A percentile compares a stretch with the other conserved stretches of the same genome.
These are phyloP conservation scores for Luffa acutangula DNA, from an alignment of 306 rosid genomes.

Conservation along the genomic window DNA sequence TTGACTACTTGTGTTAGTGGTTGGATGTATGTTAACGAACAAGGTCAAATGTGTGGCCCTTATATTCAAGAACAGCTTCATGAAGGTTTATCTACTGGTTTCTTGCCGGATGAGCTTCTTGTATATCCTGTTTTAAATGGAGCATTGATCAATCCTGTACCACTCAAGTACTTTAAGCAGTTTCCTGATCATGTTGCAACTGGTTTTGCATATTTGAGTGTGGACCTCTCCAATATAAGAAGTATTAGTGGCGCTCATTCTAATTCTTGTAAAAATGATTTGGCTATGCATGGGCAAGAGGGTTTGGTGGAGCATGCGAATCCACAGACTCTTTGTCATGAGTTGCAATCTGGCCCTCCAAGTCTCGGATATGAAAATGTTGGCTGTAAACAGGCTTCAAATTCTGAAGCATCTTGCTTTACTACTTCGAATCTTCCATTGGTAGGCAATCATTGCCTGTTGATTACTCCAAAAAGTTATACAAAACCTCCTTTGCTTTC, in stretches of 20 bases:
- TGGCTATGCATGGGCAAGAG: slow-evolving; percentile 19
- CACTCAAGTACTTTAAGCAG: slow-evolving; percentile 82
- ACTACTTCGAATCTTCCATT: slow-evolving; percentile 25
- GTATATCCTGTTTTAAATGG: slow-evolving; percentile 78
- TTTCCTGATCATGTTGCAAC: slow-evolving; percentile 86
- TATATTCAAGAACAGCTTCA: slow-evolving; percentile 73
- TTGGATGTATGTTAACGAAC: slow-evolving; percentile 91
- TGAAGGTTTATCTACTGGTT: slow-evolving; percentile 76
- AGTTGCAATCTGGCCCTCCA: slow-evolving; percentile 23
- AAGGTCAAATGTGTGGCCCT: slow-evolving; percentile 95
- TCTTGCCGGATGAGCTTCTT: slow-evolving; percentile 84
- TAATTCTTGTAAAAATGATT: slow-evolving; percentile 24
- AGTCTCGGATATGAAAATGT: slow-evolving; percentile 14
- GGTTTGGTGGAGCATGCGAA: slow-evolving; percentile 23
- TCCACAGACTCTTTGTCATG: slow-evolving; percentile 21
- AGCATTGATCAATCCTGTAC: slow-evolving; percentile 53
- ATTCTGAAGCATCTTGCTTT: slow-evolving; percentile 15
- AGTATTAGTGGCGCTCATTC: slow-evolving; percentile 21
- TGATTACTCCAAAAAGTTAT: background rate
- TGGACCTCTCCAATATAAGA: slow-evolving; percentile 26
- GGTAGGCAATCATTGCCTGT: slow-evolving; percentile 18
- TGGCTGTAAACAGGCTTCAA: slow-evolving; percentile 18
- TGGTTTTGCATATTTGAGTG: slow-evolving; percentile 56
- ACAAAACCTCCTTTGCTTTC: background rate
- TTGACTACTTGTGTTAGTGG: slow-evolving; percentile 58